Evolutionary conservation across 208 protist genomes (phyloP).

Genomic region (Trypanosoma mega): DNA sequence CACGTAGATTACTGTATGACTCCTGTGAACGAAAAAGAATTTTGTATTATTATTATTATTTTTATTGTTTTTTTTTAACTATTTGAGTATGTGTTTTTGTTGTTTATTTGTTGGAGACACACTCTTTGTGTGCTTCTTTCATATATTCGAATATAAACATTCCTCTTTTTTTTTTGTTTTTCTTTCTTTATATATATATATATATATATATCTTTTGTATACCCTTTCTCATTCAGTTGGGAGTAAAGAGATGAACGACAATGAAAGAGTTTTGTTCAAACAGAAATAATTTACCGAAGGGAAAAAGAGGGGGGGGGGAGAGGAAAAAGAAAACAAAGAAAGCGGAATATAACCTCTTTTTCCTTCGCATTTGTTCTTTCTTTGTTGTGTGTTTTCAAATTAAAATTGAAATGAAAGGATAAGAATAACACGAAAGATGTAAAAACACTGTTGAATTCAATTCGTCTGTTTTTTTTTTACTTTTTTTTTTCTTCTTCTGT

Average conservation of each 20-base stretch:
- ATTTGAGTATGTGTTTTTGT: too few species aligned
- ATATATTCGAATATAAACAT: too few species aligned
- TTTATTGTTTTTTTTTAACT: too few species aligned
- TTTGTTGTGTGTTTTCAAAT: background rate
- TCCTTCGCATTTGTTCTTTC: background rate
- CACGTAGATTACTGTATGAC: background rate
- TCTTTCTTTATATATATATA: conserved; percentile 1
- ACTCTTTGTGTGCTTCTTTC: too few species aligned
- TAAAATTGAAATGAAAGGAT: background rate
- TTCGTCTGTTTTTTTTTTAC: conserved; percentile 8
- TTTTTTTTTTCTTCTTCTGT: conserved; percentile 18
- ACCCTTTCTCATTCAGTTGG: background rate
- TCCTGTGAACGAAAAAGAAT: background rate
- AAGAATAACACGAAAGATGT: background rate
- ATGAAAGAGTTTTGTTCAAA: background rate
- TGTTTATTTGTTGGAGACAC: too few species aligned
- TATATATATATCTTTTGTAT: conserved; percentile 10
- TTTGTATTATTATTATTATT: background rate
- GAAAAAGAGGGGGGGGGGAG: too few species aligned
- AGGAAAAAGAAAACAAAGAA: background rate
- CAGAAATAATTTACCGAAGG: too few species aligned
- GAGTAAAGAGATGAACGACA: background rate
- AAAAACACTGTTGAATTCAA: conserved; percentile 6
- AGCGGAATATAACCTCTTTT: background rate
- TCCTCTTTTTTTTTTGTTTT: too few species aligned